Evolutionary conservation across 805 yeast species (phyloP).

Genomic region (Isabelozyma heimii): DNA sequence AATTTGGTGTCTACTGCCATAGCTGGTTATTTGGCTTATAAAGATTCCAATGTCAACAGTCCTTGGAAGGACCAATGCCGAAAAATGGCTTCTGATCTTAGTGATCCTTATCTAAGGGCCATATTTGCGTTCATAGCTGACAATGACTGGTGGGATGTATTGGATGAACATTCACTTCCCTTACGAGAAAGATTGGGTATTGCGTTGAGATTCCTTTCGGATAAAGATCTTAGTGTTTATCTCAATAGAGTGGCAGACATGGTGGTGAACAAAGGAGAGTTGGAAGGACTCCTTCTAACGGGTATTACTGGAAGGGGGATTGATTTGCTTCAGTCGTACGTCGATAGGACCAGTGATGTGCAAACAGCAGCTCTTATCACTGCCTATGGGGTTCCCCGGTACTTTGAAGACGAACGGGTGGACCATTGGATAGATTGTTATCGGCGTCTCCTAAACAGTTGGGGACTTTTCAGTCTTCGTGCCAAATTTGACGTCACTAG

Average conservation of each 20-base stretch:
- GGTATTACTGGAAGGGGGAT: constrained; percentile 89
- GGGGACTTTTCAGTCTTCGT: constrained; percentile 74
- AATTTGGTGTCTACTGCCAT: constrained; percentile 88
- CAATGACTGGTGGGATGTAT: constrained; percentile 93
- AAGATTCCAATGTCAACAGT: constrained; percentile 55
- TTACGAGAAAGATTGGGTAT: constrained; percentile 86
- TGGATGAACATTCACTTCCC: constrained; percentile 87
- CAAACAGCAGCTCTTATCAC: constrained; percentile 87
- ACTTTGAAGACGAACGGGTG: constrained; percentile 69
- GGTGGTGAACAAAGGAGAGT: constrained; percentile 75
- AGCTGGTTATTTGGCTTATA: constrained; percentile 80
- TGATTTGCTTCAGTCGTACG: constrained; percentile 79
- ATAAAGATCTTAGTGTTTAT: constrained; percentile 71
- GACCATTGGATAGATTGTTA: constrained; percentile 78
- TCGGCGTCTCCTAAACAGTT: constrained; percentile 66
- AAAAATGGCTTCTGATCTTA: constrained; percentile 79
- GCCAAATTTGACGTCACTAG: constrained; percentile 85
- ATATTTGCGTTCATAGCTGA: constrained; percentile 93
- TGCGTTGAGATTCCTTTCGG: constrained; percentile 81
- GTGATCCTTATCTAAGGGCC: constrained; percentile 85
- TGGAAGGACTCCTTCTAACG: constrained; percentile 86
- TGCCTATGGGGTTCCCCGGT: constrained; percentile 80
- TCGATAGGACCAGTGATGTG: constrained; percentile 83
- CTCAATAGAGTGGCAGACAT: constrained; percentile 66
- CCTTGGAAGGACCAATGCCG: constrained; percentile 95